Evolutionary conservation across 176 grass and related monocot species (phyloP), one percentile per base, ranked within the genome.

Genomic region (Alopecurus myosuroides): DNA sequence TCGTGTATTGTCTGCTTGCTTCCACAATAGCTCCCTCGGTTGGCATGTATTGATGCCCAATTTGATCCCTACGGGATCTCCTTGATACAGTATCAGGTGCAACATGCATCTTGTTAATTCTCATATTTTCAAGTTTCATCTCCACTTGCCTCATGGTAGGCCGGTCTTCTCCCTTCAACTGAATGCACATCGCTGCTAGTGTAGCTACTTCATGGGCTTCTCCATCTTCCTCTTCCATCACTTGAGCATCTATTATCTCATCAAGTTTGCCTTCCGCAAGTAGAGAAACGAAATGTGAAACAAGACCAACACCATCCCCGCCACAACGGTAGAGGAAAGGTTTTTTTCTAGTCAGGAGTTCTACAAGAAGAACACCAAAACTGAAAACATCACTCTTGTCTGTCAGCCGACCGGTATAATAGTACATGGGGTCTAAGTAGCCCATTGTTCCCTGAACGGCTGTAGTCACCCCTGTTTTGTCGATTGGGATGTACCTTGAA

Each of bases 341-440:
- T 42, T 45, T 55, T 14, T 85, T 61, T 85, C 81, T 83, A 36
- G 89, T 91, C 20, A 91, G 56, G 7, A 91, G 40, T 35, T 91
- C 89, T 33, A 91, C 64, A 29, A 91, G 74, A 62, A 87, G 82
- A 25, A 85, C 81, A 29, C 89, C 89, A 14, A 85, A 88, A 64
- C 89, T 91, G 20, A 80, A 91, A 45, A 88, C 81, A 88, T 74
- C 70, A 49, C 70, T 74, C 25, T 74, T 74, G 26, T 74, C 70
- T 19, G 42, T 74, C 30, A 74, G 42, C 0, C 7, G 15, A 48
- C 70, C 70, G 7, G 42, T 74, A 49, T 49, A 48, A 31, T 74
- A 49, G 70, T 49, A 74, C 70, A 11, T 30, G 1, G 70, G 25
- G 8, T 49, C 69, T 73, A 48, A 67, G 70, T 74, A 74, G 8